Base-by-base conservation (phyloP, 2,329 filamentous ascomycete genomes). In the Mollisia scopiformis region DNA sequence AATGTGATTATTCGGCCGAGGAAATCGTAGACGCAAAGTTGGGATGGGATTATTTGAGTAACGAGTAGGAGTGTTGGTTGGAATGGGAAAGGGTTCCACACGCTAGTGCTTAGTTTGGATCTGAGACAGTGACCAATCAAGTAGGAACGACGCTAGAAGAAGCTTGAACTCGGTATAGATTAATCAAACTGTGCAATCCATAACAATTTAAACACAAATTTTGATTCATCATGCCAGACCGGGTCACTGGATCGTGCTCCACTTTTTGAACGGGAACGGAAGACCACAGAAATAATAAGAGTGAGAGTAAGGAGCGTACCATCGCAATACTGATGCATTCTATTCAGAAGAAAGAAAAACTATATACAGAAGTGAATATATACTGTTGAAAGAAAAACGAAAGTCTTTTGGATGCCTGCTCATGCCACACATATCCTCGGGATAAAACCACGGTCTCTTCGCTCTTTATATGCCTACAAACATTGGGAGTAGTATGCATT, bases 401-500 rank as follows among this genome's bases (percentile, higher is more conserved):
- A 37, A 23, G 39, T 43, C n/a, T 43, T 43, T 43, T 39, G 21
- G 39, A 21, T 43, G n/a, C 39, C 39, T 21, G 16, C 39, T 43
- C n/a, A 23, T 2, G 23, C 6, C 39, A 43, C n/a, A 6, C n/a
- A 21, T 43, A 37, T 30, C 6, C 31, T 16, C 10, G 19, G n/a
- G 14, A 25, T 27, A 46, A 31, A n/a, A 30, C 30, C 25, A 13
- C 30, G 23, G 2, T 28, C 47, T 43, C 39, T 7, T 43, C 39
- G n/a, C 21, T 6, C 23, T 27, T 11, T 28, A 6, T 14, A 56
- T 21, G 21, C 19, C 30, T 71, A 75, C 66, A 74, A 66, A 68
- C 74, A 76, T 68, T 76, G 74, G 30, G 65, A 73, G 62, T 77
- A 77, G 61, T 72, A 77, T n/a, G 64, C 60, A 67, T 74, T 77